Evolutionary conservation across 768 basidiomycete species (phyloP).

Genomic region (Roridomyces roridus): DNA sequence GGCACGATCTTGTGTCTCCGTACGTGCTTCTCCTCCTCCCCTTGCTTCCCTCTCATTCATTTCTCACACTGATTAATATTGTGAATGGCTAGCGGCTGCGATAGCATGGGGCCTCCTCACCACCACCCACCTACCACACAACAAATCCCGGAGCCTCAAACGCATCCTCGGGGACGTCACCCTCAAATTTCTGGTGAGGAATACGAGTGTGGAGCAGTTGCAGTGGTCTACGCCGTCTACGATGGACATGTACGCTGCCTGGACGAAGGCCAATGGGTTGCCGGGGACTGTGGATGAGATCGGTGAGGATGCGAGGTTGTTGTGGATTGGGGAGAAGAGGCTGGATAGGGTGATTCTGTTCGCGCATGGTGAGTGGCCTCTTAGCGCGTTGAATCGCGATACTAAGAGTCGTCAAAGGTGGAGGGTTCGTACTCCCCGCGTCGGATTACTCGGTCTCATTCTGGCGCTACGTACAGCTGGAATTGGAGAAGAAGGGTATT

Average conservation of each 20-base stretch:
- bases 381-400: too few relatives aligned
- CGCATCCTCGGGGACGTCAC: slow-evolving; percentile 27
- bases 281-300: slow-evolving; percentile 33
- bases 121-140: slow-evolving; percentile 29
- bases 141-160: slow-evolving; percentile 30
- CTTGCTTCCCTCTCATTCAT: too few relatives aligned
- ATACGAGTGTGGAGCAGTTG: slow-evolving; percentile 30
- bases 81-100: slow-evolving; percentile 18
- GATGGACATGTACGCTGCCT: slow-evolving; percentile 27
- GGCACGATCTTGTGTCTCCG: too few relatives aligned
- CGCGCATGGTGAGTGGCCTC: slow-evolving; percentile 33
- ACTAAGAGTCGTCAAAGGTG: too few relatives aligned
- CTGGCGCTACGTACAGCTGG: slow-evolving; percentile 30
- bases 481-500: slow-evolving; percentile 18
- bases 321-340: slow-evolving; percentile 41
- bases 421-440: slow-evolving; percentile 32
- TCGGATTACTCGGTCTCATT: slow-evolving; percentile 26
- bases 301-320: slow-evolving; percentile 31
- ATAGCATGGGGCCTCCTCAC: slow-evolving; percentile 29
- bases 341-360: slow-evolving; percentile 40
- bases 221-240: slow-evolving; percentile 31
- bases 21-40: too few relatives aligned
- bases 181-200: slow-evolving; percentile 17
- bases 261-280: slow-evolving; percentile 29
- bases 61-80: not conserved